A percentile compares a stretch with the other conserved stretches of the same genome.
Evolutionary conservation across 2,329 filamentous ascomycete genomes (phyloP).

Genomic region (Fusarium odoratissimum): DNA sequence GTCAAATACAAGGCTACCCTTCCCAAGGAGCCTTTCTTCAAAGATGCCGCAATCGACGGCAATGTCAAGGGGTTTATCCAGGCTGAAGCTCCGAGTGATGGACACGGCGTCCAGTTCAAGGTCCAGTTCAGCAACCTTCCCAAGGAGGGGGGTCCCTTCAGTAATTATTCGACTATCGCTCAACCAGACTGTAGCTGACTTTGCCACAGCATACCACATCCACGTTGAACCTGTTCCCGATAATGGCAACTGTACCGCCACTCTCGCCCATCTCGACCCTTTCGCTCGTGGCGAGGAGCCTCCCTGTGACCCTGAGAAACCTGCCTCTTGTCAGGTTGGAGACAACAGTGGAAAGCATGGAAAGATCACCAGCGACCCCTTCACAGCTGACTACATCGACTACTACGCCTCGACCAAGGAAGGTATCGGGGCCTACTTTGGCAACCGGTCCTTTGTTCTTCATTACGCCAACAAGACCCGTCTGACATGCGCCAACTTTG

Average conservation of each 20-base stretch:
- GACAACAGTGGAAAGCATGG: slow-evolving; percentile 82
- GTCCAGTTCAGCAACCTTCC: slow-evolving; percentile 70
- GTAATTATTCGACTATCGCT: slow-evolving; percentile 56
- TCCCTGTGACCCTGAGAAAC: slow-evolving; percentile 67
- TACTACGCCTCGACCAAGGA: slow-evolving; percentile 65
- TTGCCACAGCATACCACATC: slow-evolving; percentile 73
- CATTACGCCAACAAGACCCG: slow-evolving; percentile 74
- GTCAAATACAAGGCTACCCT: slow-evolving; percentile 67
- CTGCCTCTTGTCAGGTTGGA: slow-evolving; percentile 78
- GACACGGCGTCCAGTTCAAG: slow-evolving; percentile 66
- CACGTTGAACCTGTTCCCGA: slow-evolving; percentile 72
- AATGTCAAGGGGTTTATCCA: slow-evolving; percentile 67
- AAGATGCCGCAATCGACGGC: slow-evolving; percentile 58
- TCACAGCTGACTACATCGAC: slow-evolving; percentile 64
- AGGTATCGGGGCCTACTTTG: slow-evolving; percentile 68
- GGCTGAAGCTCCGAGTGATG: slow-evolving; percentile 58
- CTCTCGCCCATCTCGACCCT: slow-evolving; percentile 77
- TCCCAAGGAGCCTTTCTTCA: slow-evolving; percentile 64
- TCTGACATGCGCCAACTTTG: slow-evolving; percentile 74
- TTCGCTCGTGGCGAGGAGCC: slow-evolving; percentile 71
- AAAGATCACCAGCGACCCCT: slow-evolving; percentile 64
- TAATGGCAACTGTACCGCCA: slow-evolving; percentile 77
- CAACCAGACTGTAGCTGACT: slow-evolving; percentile 14
- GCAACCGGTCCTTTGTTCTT: slow-evolving; percentile 72
- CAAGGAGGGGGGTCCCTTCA: slow-evolving; percentile 66